Conservation (phyloP, 441 rosid species). For the Adansonia grandidieri region DNA sequence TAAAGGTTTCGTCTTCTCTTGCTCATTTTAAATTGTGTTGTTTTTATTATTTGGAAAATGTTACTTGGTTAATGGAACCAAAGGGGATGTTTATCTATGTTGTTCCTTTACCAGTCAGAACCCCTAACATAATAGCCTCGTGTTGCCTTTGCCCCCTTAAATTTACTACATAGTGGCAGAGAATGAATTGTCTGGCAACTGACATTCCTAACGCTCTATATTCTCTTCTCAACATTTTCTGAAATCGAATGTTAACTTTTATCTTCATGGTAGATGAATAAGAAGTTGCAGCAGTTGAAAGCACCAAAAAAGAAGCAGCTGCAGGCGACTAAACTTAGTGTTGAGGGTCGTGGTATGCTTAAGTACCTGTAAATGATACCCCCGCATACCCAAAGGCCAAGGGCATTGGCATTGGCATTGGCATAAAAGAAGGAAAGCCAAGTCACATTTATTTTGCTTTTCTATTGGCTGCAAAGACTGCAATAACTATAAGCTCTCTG, state of each 20-base stretch:
- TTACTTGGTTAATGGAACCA: not conserved
- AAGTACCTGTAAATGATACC: slow-evolving; percentile 65
- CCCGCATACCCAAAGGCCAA: not conserved
- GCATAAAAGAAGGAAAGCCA: not conserved
- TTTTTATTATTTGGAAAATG: slow-evolving; percentile 16
- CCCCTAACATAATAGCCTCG: not conserved
- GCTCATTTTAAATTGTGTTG: not conserved
- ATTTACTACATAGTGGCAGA: not conserved
- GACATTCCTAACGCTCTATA: not conserved
- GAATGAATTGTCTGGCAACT: not conserved
- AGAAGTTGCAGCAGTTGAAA: slow-evolving; percentile 94
- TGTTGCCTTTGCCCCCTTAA: not conserved
- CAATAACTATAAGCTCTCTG: not conserved
- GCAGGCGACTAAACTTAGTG: slow-evolving; percentile 89
- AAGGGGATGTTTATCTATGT: slow-evolving; percentile 6
- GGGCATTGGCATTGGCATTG: not conserved
- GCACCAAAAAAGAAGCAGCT: slow-evolving; percentile 90
- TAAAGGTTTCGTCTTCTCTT: slow-evolving; percentile 60
- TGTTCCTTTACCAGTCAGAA: slow-evolving; percentile 17
- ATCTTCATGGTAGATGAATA: slow-evolving; percentile 69
- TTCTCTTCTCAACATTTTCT: slow-evolving; percentile 11
- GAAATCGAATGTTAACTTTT: not conserved
- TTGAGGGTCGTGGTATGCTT: slow-evolving; percentile 96
- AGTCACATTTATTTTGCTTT: not conserved
- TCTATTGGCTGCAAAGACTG: no score